Conservation (phyloP, 345 rosid genomes). For the Laguncularia racemosa region DNA sequence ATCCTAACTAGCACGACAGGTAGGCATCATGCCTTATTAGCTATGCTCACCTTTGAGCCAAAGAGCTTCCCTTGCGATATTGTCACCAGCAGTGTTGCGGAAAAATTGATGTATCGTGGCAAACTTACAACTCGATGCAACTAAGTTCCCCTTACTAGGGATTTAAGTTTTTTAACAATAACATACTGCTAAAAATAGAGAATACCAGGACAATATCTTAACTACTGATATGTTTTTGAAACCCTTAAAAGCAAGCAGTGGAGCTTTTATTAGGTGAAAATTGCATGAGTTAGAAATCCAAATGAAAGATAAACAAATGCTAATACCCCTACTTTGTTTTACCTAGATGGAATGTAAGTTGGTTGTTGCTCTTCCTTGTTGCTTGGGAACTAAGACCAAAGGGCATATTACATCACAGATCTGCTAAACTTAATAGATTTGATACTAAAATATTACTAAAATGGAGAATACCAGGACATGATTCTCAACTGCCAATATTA, state of each 20-base stretch:
- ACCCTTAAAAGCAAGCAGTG: slow-evolving; percentile 67
- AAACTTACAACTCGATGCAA: slow-evolving; percentile 59
- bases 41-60: slow-evolving; percentile 96
- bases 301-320: slow-evolving; percentile 31
- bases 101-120: slow-evolving; percentile 64
- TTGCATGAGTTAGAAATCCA: slow-evolving; percentile 32
- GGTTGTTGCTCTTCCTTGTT: slow-evolving; percentile 40
- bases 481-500: slow-evolving; percentile 69
- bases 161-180: slow-evolving; percentile 32
- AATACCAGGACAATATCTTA: slow-evolving; percentile 83
- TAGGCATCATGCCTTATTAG: slow-evolving; percentile 69
- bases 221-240: slow-evolving; percentile 67
- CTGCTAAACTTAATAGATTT: slow-evolving; percentile 15
- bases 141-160: slow-evolving; percentile 99
- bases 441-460: slow-evolving; percentile 24
- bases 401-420: slow-evolving; percentile 38
- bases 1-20: slow-evolving; percentile 85
- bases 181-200: slow-evolving; percentile 26
- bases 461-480: slow-evolving; percentile 68
- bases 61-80: slow-evolving; percentile 71
- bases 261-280: slow-evolving; percentile 45
- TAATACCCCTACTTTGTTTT: slow-evolving; percentile 51
- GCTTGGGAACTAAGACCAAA: slow-evolving; percentile 43
- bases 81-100: slow-evolving; percentile 99
- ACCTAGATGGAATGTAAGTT: slow-evolving; percentile 46